phyloP scores from a whole-genome alignment of 2,329 filamentous ascomycete species.

The Colletotrichum abscissum region DNA sequence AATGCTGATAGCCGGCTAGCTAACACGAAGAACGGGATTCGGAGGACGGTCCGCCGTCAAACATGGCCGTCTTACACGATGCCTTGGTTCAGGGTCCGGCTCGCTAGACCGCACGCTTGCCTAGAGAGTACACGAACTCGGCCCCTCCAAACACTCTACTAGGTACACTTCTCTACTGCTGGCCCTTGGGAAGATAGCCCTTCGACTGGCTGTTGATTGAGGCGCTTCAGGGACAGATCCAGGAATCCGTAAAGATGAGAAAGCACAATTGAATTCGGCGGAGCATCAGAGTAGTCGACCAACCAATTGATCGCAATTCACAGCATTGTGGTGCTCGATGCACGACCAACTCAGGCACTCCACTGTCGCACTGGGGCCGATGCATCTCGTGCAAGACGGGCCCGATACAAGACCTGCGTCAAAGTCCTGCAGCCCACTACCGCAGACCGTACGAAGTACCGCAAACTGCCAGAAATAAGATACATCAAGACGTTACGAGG shows the following conservation, averaged over 20 bases:
- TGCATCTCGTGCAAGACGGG: conserved; percentile 19
- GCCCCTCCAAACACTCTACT: neutral
- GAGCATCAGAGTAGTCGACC: neutral
- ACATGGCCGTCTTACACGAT: neutral
- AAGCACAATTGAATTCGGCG: neutral
- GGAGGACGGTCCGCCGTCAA: neutral
- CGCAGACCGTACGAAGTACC: neutral
- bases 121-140: neutral
- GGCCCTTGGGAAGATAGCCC: neutral
- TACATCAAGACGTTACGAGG: neutral
- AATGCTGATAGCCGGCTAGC: neutral
- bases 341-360: conserved; percentile 26
- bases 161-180: neutral
- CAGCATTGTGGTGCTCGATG: conserved; percentile 25
- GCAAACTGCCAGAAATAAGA: neutral
- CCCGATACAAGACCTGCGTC: conserved; percentile 32
- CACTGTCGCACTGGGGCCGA: conserved; percentile 12
- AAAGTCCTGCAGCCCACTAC: conserved; percentile 11
- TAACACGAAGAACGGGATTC: neutral
- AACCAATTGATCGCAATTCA: conserved; percentile 2
- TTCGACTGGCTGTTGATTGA: conserved; percentile 3
- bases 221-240: conserved; percentile 5
- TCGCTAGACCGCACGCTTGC: neutral
- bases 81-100: neutral
- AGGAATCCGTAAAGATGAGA: conserved; percentile 7